phyloP scores from a whole-genome alignment of 768 basidiomycete genomes.

The Lactarius vividus region DNA sequence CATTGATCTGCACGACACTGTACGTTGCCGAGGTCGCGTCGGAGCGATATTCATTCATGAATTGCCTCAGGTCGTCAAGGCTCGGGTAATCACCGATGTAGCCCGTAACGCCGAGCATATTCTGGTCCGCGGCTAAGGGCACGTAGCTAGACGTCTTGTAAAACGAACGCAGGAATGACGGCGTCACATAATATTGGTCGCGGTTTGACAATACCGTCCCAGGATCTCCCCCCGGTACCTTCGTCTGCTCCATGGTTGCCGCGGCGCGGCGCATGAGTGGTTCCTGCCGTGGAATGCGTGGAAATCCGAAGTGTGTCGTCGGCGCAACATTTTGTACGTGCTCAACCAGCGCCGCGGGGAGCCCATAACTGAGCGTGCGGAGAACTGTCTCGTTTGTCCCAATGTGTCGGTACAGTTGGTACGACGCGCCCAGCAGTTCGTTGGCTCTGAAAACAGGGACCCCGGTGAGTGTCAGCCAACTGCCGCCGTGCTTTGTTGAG shows the following conservation, averaged over 20 bases:
- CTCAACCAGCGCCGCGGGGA: background rate
- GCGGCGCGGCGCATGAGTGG: background rate
- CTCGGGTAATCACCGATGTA: background rate
- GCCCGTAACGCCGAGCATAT: background rate
- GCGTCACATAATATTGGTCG: no score
- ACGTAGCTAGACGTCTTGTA: background rate
- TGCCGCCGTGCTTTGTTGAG: no score
- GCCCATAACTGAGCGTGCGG: background rate
- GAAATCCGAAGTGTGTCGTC: background rate
- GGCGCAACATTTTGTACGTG: background rate
- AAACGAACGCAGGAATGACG: background rate
- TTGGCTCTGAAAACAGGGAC: no score
- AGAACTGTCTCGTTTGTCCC: background rate
- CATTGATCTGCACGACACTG: no score
- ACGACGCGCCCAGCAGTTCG: no score
- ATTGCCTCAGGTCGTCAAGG: background rate
- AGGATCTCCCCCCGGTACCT: no score
- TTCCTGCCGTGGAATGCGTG: background rate
- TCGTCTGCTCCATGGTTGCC: background rate
- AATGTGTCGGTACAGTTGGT: no score
- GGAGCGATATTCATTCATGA: background rate
- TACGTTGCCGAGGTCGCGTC: background rate
- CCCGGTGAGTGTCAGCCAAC: no score
- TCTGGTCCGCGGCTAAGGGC: background rate
- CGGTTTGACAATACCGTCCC: no score